Conservation (phyloP, 352 stramenopile genomes). For the Phytophthora boehmeriae region DNA sequence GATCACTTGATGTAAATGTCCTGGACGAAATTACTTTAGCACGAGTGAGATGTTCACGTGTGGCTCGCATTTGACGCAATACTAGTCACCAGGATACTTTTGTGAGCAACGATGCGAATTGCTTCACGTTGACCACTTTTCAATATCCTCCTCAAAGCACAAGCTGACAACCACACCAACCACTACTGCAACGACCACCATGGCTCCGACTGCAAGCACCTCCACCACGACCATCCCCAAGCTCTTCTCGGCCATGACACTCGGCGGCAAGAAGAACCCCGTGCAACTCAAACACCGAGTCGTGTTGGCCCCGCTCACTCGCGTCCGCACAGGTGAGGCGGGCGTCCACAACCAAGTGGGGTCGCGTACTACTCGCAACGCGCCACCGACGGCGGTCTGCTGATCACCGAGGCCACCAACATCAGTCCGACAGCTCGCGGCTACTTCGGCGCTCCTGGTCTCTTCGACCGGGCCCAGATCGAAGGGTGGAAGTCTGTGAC, state of each 20-base stretch:
- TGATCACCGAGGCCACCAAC: conserved; percentile 57
- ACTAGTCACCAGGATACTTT: too few relatives aligned
- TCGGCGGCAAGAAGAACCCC: conserved; percentile 27
- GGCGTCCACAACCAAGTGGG: conserved; percentile 22
- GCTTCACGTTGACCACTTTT: conserved; percentile 5
- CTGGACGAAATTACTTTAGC: too few relatives aligned
- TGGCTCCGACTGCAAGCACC: conserved; percentile 12
- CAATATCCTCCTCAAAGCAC: conserved; percentile 2
- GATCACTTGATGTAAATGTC: too few relatives aligned
- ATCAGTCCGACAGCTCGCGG: conserved; percentile 33
- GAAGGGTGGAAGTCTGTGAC: conserved; percentile 26
- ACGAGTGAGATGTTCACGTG: too few relatives aligned
- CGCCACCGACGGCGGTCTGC: conserved; percentile 38
- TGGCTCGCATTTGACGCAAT: too few relatives aligned
- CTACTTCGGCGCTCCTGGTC: conserved; percentile 17
- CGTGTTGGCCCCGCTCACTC: conserved; percentile 50
- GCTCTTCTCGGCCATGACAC: conserved; percentile 34
- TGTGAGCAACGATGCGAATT: too few relatives aligned
- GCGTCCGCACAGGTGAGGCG: conserved; percentile 22
- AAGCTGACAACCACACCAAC: conserved; percentile 1
- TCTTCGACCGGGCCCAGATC: conserved; percentile 51
- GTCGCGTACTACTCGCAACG: conserved; percentile 47
- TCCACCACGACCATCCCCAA: conserved; percentile 8
- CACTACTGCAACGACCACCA: not conserved
- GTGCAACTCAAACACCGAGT: conserved; percentile 44